Evolutionary conservation across 768 basidiomycete genomes (phyloP), one percentile per base, ranked within the genome.

Genomic region (Termitomyces sp.): DNA sequence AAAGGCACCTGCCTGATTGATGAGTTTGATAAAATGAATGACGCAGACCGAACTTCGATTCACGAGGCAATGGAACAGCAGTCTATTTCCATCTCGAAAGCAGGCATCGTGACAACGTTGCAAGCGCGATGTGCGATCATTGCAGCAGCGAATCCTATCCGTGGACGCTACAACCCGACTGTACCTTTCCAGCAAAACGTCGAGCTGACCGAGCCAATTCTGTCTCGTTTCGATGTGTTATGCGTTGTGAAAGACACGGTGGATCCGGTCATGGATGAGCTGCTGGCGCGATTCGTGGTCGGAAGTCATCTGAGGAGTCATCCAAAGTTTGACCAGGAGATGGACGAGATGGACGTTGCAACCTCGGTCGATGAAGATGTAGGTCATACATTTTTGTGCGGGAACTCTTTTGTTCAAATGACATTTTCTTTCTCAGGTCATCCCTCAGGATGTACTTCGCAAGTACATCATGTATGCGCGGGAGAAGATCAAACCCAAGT

Each of bases 61-160:
- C 97, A 98, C 77, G 97, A 99, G 71, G 97, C 97, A 1, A 99
- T 99, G 97, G 97, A 99, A 70, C 97, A 99, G 74, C 97, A 98
- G 71, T 90, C 93, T 13, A 99, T 99, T 63, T 98, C 97, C 4
- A 98, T 99, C 66, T 94, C 96, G 24, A 99, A 99, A 69, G 97
- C 97, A 16, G 97, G 97, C 44, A 99, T 99, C 61, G 91, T 98
- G 56, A 98, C 97, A n/a, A 91, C 92, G 16, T 82, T 99, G 8
- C 95, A 98, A 74, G 97, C 97, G 26, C 88, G 97, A 20, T 98
- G 96, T 73, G 94, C 95, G 6, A 94, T 99, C 72, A 86, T 98
- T 59, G 97, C 97, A 36, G 97, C 97, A 0, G 97, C 97, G 53
- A 99, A 99, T 77, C 97, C 97, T 24, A 87, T 97, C 66, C 85